phyloP scores from a whole-genome alignment of 179 eudicot genomes.

The Beta macrorhiza region DNA sequence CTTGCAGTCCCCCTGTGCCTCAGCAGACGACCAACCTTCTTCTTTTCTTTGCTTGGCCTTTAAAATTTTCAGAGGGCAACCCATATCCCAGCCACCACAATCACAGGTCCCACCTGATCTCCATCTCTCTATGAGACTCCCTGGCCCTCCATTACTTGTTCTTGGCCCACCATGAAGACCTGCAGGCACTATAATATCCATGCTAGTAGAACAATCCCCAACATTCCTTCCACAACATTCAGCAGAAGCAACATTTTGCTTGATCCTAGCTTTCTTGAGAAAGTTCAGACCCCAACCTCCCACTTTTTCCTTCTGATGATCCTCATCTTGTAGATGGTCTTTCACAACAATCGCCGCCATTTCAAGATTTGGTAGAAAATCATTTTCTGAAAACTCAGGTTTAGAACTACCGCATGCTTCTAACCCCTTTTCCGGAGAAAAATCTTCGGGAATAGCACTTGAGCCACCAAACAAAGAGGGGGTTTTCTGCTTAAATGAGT shows the following conservation, averaged over 20 bases:
- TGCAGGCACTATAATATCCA: slow-evolving; percentile 60
- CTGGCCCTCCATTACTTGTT: slow-evolving; percentile 50
- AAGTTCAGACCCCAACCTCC: slow-evolving; percentile 97
- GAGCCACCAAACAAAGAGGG: slow-evolving; percentile 37
- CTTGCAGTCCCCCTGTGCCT: slow-evolving; percentile 39
- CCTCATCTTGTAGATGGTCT: slow-evolving; percentile 35
- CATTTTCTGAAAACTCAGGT: slow-evolving; percentile 25
- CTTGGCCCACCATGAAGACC: slow-evolving; percentile 76
- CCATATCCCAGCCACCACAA: slow-evolving; percentile 92
- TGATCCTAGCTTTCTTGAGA: slow-evolving; percentile 50
- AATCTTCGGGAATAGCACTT: slow-evolving; percentile 34
- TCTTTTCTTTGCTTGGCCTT: slow-evolving; percentile 37
- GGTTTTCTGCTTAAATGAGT: slow-evolving; percentile 39
- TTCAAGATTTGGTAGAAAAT: slow-evolving; percentile 58
- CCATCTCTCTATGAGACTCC: slow-evolving; percentile 68
- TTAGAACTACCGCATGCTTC: slow-evolving; percentile 22
- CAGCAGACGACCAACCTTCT: slow-evolving; percentile 30
- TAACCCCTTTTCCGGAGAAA: slow-evolving; percentile 30
- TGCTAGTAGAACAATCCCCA: slow-evolving; percentile 45
- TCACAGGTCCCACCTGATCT: slow-evolving; percentile 62
- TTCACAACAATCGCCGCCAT: slow-evolving; percentile 73
- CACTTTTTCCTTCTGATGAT: slow-evolving; percentile 27
- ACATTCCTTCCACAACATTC: slow-evolving; percentile 28
- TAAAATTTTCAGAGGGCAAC: slow-evolving; percentile 69
- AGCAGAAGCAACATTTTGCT: slow-evolving; percentile 24